These are phyloP conservation scores for Malus hybrid DNA, from an alignment of 331 rosid genomes.

Conservation along the genomic window DNA sequence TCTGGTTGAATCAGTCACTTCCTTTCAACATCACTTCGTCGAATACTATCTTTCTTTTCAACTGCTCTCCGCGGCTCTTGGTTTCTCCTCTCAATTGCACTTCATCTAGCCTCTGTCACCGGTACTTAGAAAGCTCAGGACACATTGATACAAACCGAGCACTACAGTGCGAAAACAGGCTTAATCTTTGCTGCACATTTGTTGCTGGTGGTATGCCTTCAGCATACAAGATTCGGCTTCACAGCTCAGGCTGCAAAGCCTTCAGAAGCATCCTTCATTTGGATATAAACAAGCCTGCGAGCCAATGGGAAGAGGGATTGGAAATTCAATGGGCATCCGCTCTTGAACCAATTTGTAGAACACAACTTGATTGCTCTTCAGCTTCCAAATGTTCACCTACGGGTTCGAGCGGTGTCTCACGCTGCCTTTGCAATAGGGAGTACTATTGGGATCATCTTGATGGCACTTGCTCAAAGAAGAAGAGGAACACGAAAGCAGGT, in stretches of 20 bases:
- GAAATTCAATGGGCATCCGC: constrained; percentile 88
- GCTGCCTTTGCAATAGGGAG: constrained; percentile 59
- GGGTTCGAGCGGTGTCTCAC: constrained; percentile 15
- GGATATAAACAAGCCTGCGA: constrained; percentile 46
- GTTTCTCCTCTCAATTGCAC: constrained; percentile 92
- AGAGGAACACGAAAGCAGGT: constrained; percentile 27
- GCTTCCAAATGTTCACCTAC: constrained; percentile 45
- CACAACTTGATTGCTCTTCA: constrained; percentile 54
- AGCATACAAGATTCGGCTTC: constrained; percentile 86
- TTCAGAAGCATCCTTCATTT: constrained; percentile 76
- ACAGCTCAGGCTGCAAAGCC: constrained; percentile 77
- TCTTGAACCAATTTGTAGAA: constrained; percentile 53
- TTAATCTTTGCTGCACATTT: constrained; percentile 85
- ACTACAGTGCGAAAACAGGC: constrained; percentile 43
- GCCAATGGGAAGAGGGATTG: constrained; percentile 81
- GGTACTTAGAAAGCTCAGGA: constrained; percentile 61
- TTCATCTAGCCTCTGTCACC: constrained; percentile 76
- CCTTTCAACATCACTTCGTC: constrained; percentile 85
- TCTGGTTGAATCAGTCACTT: constrained; percentile 83
- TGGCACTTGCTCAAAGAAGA: constrained; percentile 45
- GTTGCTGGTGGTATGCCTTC: constrained; percentile 80
- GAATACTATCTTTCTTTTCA: constrained; percentile 70
- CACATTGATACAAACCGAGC: constrained; percentile 43
- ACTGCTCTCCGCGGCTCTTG: constrained; percentile 83
- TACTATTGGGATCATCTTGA: constrained; percentile 58